Evolutionary conservation across 2,329 filamentous ascomycete genomes (phyloP).

Genomic region (Parafenestella ontariensis): DNA sequence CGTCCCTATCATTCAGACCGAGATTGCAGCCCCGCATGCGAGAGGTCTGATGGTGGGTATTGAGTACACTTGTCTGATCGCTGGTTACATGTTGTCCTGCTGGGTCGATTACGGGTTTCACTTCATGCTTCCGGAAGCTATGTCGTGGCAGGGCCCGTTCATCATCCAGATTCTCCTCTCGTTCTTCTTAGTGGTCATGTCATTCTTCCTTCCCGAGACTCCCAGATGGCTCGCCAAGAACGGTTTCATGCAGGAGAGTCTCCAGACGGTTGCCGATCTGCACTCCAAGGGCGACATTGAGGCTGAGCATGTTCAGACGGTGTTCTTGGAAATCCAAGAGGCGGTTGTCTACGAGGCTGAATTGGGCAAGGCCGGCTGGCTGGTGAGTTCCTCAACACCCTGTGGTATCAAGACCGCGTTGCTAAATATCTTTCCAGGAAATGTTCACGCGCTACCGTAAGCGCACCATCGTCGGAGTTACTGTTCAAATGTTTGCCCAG

Average conservation of each 20-base stretch:
- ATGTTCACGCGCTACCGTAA: constrained; percentile 55
- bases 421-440: constrained; percentile 31
- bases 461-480: constrained; percentile 52
- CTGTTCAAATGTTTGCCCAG: constrained; percentile 52
- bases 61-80: constrained; percentile 49
- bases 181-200: constrained; percentile 45
- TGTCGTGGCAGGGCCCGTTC: constrained; percentile 45
- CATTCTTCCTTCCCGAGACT: constrained; percentile 50
- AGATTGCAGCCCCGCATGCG: constrained; percentile 48
- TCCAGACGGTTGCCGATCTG: constrained; percentile 52
- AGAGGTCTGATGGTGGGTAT: constrained; percentile 51
- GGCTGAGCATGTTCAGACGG: constrained; percentile 45
- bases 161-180: constrained; percentile 45
- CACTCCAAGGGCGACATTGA: constrained; percentile 47
- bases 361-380: constrained; percentile 44
- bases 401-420: background rate
- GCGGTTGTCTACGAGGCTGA: constrained; percentile 48
- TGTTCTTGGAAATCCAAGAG: constrained; percentile 49
- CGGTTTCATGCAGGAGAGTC: constrained; percentile 49
- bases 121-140: constrained; percentile 42
- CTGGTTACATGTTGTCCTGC: constrained; percentile 50
- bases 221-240: constrained; percentile 53
- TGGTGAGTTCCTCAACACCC: constrained; percentile 22
- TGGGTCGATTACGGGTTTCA: constrained; percentile 52
- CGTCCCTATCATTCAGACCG: constrained; percentile 47